Base-by-base conservation (phyloP, 495 filamentous ascomycete genomes). In the Podospora sp. region DNA sequence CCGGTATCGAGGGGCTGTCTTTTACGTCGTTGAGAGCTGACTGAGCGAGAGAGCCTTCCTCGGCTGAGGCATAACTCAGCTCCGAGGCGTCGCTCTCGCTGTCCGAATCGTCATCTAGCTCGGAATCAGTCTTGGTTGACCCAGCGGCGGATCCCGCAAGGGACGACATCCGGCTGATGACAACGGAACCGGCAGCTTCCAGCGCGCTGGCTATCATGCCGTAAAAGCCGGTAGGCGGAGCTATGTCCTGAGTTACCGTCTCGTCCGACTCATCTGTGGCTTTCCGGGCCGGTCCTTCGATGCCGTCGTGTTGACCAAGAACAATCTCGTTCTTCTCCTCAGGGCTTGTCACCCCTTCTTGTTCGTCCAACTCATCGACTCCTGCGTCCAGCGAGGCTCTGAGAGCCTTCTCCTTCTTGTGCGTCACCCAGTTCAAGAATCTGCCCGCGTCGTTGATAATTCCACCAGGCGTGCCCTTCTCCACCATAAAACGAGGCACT, bases 401-500 rank as follows among this genome's bases (percentile, higher is more conserved):
- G 3, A 33, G 56, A 1, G 4, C 56, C 56, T 59, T 25, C 12
- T 78, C 73, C 69, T 63, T 66, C 62, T 35, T 64, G 29, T 66
- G 12, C 59, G 85, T 84, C 8, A 93, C 88, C 94, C 94, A 97
- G 60, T 93, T 83, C 6, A 98, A 72, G 70, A 98, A 97, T 78
- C 92, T 94, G 60, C 82, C 85, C 0, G 93, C 92, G 75, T 97
- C 94, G 25, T 81, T 79, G 18, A 92, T 87, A 68, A 98, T 96
- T 21, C 92, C 90, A 12, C 84, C 86, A 0, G 94, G 94, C 0
- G 94, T 98, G 49, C 92, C 92, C 73, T 93, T 88, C 76, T 97
- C 95, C 22, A 98, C 91, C 89, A 98, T 91, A 80, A 95, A 98
- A 27, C 92, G 85, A 0, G 94, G 94, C 8, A 97, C 94, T 62